Evolutionary conservation across 2,329 filamentous ascomycete species (phyloP).

Genomic region (Aureobasidium sp.): DNA sequence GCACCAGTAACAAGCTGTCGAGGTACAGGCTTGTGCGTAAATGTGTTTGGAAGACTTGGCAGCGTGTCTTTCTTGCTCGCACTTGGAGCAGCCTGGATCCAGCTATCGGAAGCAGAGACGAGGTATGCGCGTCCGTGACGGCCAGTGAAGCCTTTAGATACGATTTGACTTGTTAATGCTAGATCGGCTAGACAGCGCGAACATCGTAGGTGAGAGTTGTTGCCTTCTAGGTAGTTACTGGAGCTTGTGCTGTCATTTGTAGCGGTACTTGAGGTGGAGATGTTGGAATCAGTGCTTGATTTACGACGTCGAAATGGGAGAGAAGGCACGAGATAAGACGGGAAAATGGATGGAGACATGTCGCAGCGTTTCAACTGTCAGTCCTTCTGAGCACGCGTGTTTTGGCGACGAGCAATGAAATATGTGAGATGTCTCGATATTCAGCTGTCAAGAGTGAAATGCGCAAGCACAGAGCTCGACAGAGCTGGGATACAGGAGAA

Average conservation of each 20-base stretch:
- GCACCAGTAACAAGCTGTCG: conserved; percentile 56
- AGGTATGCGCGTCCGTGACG: conserved; percentile 59
- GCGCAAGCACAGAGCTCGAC: neutral
- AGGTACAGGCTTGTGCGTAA: conserved; percentile 49
- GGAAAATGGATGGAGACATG: conserved; percentile 36
- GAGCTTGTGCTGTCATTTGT: conserved; percentile 20
- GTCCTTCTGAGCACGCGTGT: neutral
- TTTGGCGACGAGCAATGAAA: neutral
- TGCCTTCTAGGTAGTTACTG: conserved; percentile 35
- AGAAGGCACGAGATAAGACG: conserved; percentile 45
- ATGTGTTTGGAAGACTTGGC: conserved; percentile 50
- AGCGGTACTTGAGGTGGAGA: conserved; percentile 28
- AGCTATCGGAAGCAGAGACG: conserved; percentile 38
- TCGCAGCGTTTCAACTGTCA: neutral
- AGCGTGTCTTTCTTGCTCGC: conserved; percentile 24
- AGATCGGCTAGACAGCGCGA: conserved; percentile 53
- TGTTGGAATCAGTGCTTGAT: conserved; percentile 32
- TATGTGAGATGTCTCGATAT: neutral
- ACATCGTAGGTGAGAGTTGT: conserved; percentile 52
- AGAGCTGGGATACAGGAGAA: neutral
- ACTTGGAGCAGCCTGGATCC: neutral
- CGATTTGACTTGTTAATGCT: conserved; percentile 52
- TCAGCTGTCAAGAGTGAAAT: neutral
- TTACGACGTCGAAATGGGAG: conserved; percentile 42
- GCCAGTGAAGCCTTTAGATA: conserved; percentile 59